Evolutionary conservation across 208 protist genomes (phyloP).

Genomic region (Trypanosoma cruzi): DNA sequence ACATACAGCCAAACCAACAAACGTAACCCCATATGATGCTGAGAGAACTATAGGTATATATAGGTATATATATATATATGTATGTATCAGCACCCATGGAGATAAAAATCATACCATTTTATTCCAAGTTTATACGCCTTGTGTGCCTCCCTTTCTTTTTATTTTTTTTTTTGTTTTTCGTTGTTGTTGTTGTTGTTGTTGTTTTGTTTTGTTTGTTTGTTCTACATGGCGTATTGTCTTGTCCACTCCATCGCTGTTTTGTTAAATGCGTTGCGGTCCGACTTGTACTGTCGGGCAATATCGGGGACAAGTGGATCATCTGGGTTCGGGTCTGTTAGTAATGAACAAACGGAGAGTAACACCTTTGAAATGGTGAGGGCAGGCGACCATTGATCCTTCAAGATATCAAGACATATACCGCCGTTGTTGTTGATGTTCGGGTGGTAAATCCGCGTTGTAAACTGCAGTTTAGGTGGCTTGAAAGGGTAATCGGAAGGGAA

Average conservation of each 20-base stretch:
- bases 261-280: conserved; percentile 68
- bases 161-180: background rate
- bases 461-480: conserved; percentile 98
- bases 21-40: no score
- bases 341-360: conserved; percentile 99
- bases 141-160: no score
- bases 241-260: conserved; percentile 84
- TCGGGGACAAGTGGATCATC: conserved; percentile 99
- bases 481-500: conserved; percentile 99
- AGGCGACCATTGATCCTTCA: conserved; percentile 99
- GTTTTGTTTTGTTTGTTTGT: conserved; percentile 9
- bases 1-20: no score
- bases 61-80: no score
- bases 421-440: conserved; percentile 99
- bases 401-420: conserved; percentile 99
- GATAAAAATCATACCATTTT: no score
- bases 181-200: conserved; percentile 3
- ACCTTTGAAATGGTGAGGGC: conserved; percentile 99
- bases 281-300: conserved; percentile 95
- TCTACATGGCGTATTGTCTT: conserved; percentile 65
- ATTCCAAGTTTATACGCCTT: no score
- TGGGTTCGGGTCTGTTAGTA: conserved; percentile 99
- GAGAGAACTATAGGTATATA: no score
- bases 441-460: conserved; percentile 99
- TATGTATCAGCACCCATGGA: no score